Conservation (phyloP, 179 eudicot species). For the Beta corolliflora region DNA sequence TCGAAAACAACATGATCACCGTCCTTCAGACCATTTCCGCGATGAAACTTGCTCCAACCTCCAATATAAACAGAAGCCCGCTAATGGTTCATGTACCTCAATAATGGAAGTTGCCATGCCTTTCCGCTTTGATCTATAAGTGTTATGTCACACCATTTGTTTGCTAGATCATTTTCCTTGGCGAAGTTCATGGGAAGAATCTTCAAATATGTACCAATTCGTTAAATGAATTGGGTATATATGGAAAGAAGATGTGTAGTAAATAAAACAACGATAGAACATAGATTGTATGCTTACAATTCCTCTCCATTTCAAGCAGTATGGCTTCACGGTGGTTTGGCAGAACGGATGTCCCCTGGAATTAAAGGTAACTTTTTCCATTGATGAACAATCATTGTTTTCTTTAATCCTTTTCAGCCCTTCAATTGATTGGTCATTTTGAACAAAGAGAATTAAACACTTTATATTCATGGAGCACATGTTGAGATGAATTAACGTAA, state of each 20-base stretch:
- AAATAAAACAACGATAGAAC: too few relatives aligned
- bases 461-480: too few relatives aligned
- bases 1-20: not conserved
- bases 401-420: too few relatives aligned
- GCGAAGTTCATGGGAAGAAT: not conserved
- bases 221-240: too few relatives aligned
- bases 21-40: not conserved
- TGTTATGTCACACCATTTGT: not conserved
- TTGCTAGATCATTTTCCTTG: not conserved
- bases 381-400: not conserved
- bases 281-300: not conserved
- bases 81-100: not conserved
- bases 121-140: not conserved
- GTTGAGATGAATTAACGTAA: too few relatives aligned
- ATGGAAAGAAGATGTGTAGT: too few relatives aligned
- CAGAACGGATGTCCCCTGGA: constrained; percentile 17
- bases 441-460: too few relatives aligned
- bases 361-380: not conserved
- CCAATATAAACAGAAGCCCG: not conserved
- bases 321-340: not conserved
- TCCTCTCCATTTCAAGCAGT: not conserved
- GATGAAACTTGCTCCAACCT: not conserved
- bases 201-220: not conserved
- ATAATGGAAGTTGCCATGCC: not conserved
- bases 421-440: too few relatives aligned